phyloP scores from a whole-genome alignment of 2,329 filamentous ascomycete species.

The Calonectria honghensis region DNA sequence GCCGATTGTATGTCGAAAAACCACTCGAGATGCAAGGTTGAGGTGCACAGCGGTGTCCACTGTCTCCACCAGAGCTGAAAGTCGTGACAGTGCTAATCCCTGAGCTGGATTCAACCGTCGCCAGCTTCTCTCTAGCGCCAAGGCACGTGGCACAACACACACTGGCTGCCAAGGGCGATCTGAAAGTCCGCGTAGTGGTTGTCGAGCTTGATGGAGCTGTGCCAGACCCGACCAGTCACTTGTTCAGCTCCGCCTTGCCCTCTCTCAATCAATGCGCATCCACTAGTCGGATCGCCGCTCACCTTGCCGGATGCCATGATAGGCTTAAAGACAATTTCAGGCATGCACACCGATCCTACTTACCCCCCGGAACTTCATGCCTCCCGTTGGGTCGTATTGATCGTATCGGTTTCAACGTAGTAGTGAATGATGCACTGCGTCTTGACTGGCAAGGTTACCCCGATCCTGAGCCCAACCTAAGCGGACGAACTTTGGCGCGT shows the following conservation, averaged over 20 bases:
- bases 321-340: slow-evolving; percentile 1
- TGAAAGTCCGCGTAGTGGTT: background rate
- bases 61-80: slow-evolving; percentile 3
- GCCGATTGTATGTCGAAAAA: background rate
- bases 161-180: background rate
- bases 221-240: slow-evolving; percentile 5
- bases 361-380: background rate
- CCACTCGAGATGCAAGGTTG: background rate
- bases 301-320: background rate
- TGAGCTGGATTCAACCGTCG: background rate
- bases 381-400: background rate
- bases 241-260: background rate
- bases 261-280: background rate
- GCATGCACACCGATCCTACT: background rate
- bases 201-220: background rate
- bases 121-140: slow-evolving; percentile 2
- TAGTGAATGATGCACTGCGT: background rate
- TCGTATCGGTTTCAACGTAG: background rate
- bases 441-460: slow-evolving; percentile 21
- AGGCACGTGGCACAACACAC: slow-evolving; percentile 15
- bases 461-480: background rate
- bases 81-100: slow-evolving; percentile 5
- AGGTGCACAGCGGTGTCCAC: background rate
- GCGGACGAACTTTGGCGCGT: slow-evolving; percentile 21
- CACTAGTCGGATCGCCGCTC: background rate